These are phyloP conservation scores for Vinca major DNA, from an alignment of 305 asterid genomes.

Conservation along the genomic window DNA sequence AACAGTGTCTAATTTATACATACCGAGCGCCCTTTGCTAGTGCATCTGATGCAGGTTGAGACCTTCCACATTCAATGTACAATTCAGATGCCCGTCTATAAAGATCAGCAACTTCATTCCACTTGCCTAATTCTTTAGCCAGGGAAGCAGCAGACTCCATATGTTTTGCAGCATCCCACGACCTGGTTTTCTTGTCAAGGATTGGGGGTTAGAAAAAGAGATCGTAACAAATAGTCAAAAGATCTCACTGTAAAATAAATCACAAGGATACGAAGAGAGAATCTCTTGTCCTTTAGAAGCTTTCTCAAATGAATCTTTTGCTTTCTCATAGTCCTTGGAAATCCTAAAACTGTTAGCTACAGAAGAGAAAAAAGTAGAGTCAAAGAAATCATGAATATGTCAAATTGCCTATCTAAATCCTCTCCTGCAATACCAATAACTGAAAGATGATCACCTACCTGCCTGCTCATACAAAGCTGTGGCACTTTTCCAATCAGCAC, in stretches of 20 bases:
- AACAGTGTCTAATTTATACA: constrained; percentile 13
- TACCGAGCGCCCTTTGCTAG: constrained; percentile 98
- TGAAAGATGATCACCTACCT: constrained; percentile 33
- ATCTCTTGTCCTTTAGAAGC: constrained; percentile 98
- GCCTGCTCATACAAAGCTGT: constrained; percentile 88
- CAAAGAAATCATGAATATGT: constrained; percentile 5
- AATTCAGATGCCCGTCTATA: constrained; percentile 77
- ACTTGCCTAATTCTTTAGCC: constrained; percentile 70
- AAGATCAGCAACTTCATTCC: constrained; percentile 84
- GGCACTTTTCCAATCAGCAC: constrained; percentile 88
- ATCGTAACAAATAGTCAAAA: constrained; percentile 3
- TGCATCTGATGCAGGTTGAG: constrained; percentile 94
- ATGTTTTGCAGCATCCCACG: constrained; percentile 98
- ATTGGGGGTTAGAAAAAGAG: constrained; percentile 9
- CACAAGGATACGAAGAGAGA: constrained; percentile 69
- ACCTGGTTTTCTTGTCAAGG: constrained; percentile 54
- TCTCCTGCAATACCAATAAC: neutral
- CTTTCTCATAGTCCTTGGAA: constrained; percentile 59
- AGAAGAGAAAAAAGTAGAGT: constrained; percentile 18
- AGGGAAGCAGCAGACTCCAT: constrained; percentile 89
- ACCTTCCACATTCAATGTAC: constrained; percentile 78
- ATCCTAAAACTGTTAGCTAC: constrained; percentile 66
- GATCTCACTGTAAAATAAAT: neutral
- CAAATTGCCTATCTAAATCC: constrained; percentile 1
- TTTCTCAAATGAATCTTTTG: constrained; percentile 81